Conservation (phyloP, 352 stramenopile genomes). For the Phytopythium litorale region DNA sequence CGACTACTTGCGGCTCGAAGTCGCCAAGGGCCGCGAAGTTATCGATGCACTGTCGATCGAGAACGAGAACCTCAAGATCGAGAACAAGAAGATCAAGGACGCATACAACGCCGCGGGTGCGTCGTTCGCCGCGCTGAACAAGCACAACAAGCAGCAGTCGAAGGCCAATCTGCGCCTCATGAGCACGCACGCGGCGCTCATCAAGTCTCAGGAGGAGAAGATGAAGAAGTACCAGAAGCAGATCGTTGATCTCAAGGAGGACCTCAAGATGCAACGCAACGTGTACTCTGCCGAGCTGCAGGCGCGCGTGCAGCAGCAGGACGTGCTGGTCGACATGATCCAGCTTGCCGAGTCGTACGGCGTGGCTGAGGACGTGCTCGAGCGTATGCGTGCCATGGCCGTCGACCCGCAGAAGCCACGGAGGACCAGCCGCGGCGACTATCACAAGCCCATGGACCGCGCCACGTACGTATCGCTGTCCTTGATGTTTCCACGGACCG, state of each 20-base stretch:
- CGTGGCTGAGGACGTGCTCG: conserved; percentile 40
- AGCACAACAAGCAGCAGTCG: conserved; percentile 94
- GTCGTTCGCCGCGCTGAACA: conserved; percentile 90
- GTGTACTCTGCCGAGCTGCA: conserved; percentile 78
- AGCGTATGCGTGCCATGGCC: conserved; percentile 47
- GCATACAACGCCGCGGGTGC: conserved; percentile 90
- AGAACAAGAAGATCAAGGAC: conserved; percentile 91
- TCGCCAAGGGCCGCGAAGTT: conserved; percentile 70
- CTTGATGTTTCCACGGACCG: background rate
- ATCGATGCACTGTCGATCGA: conserved; percentile 62
- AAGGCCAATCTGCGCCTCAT: conserved; percentile 90
- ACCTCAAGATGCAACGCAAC: conserved; percentile 74
- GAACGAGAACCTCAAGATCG: conserved; percentile 79
- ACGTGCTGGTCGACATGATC: conserved; percentile 42
- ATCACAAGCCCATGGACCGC: conserved; percentile 7
- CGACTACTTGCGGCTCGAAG: conserved; percentile 75
- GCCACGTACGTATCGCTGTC: conserved; percentile 6
- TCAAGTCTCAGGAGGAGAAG: conserved; percentile 88
- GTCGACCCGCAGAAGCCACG: conserved; percentile 32
- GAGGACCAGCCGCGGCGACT: conserved; percentile 16
- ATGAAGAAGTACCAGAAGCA: conserved; percentile 90
- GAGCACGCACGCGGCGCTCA: conserved; percentile 79
- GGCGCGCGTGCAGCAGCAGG: conserved; percentile 59
- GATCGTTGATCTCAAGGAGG: conserved; percentile 75
- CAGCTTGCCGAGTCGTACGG: conserved; percentile 50